Base-by-base conservation (phyloP, 1,284 basidiomycete species). In the Puccinia hordei region DNA sequence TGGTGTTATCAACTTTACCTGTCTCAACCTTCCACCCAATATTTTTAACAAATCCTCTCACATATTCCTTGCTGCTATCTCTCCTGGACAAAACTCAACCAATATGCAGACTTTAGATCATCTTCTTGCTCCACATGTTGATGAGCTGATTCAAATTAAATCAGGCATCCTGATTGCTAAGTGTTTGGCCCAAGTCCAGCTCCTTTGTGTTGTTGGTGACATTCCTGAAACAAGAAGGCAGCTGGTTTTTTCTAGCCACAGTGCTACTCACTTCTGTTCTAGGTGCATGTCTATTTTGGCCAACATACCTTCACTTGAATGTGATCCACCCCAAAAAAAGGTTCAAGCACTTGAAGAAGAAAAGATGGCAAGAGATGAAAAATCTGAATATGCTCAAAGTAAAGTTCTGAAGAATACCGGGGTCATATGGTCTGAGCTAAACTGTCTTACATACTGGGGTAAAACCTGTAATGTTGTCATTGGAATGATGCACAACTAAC, bases 121-220 rank as follows among this genome's bases (percentile, higher is more conserved):
- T 74, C 33, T 74, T 27, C n/a, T 74, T 15, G 27, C 41, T 63
- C 38, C 33, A 12, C 30, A 41, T 1, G 27, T 76, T 15, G 30
- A 76, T 22, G 61, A 76, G 13, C 41, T 76, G 4, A 63, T 76
- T 22, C 17, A 24, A 30, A 57, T 76, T 44, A 41, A 76, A 63
- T 10, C 19, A 15, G 59, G 59, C 44, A 66, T 76, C 17, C 15
- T 13, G 4, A 63, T 76, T 17, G 9, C 63, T 5, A 59, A 59
- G 27, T 41, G 59, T 19, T 35, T 65, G 15, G 57, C 65, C 13
- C 33, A 46, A 5, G 59, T 65, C 4, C 63, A 76, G 30, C n/a
- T 76, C 22, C 59, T 65, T 1, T 46, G 35, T 22, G n/a, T 76
- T 10, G 24, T 76, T 61, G 73, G 73, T n/a, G 73, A 76, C 41